Evolutionary conservation across 306 rosid genomes (phyloP).

Genomic region (Hippophae tibetana): DNA sequence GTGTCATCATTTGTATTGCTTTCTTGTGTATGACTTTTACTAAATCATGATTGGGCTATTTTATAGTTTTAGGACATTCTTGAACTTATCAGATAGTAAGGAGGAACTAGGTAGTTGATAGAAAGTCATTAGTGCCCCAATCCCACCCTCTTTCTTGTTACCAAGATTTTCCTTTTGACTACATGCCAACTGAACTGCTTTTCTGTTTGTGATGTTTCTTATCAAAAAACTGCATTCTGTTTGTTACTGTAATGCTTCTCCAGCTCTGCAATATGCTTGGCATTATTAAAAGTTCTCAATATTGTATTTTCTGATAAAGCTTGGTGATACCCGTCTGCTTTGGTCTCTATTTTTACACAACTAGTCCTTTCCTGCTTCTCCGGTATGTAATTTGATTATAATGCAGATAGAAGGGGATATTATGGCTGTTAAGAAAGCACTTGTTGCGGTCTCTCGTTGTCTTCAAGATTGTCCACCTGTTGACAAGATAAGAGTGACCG

Average conservation of each 20-base stretch:
- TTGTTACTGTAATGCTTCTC: neutral
- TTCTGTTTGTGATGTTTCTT: neutral
- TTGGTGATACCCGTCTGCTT: constrained; percentile 4
- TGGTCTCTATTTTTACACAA: neutral
- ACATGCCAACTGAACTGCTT: neutral
- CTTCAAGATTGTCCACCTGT: constrained; percentile 59
- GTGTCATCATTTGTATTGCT: too few species aligned
- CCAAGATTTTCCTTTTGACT: neutral
- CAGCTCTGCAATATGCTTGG: neutral
- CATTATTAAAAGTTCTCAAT: neutral
- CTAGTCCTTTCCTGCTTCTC: neutral
- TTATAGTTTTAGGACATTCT: neutral
- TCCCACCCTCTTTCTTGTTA: neutral
- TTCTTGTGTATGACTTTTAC: too few species aligned
- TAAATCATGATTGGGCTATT: too few species aligned
- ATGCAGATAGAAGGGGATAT: constrained; percentile 88
- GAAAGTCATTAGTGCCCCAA: neutral
- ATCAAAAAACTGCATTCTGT: too few species aligned
- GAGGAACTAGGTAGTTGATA: constrained; percentile 1
- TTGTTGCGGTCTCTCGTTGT: constrained; percentile 64
- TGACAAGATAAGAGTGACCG: constrained; percentile 40
- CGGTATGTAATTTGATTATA: constrained; percentile 13
- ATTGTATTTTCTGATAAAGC: constrained; percentile 11
- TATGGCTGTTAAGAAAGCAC: constrained; percentile 73
- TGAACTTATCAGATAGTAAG: neutral